Base-by-base conservation (phyloP, 2,329 filamentous ascomycete species). In the Sporothrix protearum region DNA sequence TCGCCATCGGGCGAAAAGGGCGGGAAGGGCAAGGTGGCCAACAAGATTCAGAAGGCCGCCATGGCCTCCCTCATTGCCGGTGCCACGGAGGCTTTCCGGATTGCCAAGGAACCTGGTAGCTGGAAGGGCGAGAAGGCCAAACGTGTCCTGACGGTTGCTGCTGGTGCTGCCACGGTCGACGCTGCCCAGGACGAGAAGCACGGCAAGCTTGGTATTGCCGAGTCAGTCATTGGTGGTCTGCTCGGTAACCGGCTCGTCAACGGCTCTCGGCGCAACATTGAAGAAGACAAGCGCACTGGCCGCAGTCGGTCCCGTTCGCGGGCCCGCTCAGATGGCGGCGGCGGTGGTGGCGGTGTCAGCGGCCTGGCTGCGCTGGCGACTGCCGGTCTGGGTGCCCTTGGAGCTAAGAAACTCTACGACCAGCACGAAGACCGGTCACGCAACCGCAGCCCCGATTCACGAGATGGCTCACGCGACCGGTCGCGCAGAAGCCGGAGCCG, bases 91-190 rank as follows among this genome's bases (percentile, higher is more conserved):
- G 95, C 95, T 55, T 97, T 97, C 85, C 91, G 93, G 73, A 90
- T 94, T 71, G 90, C 94, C 79, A 97, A 95, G 77, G 92, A 96
- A 74, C 92, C 93, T 2, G 95, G 95, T 70, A 88, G 91, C 57
- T 97, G 94, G 94, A 91, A 90, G 74, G 95, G 94, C 49, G 91
- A 92, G 74, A 97, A 97, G 82, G 93, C 94, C 75, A 96, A 94
- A 83, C 93, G 95, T 69, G 88, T 98, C 73, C 87, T 97, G 66
- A 97, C 95, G 28, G 94, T 94, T 64, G 95, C 95, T 33, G 87
- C 88, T 33, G 91, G 93, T 81, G 94, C 95, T 73, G 95, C 92
- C 75, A 92, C 93, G 72, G 91, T 97, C 73, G 93, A 97, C 80
- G 89, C 90, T 9, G 90, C 90, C 30, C 86, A 94, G 55, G 86